Evolutionary conservation across 345 rosid genomes (phyloP).

Genomic region (Capsella bursapastoris): DNA sequence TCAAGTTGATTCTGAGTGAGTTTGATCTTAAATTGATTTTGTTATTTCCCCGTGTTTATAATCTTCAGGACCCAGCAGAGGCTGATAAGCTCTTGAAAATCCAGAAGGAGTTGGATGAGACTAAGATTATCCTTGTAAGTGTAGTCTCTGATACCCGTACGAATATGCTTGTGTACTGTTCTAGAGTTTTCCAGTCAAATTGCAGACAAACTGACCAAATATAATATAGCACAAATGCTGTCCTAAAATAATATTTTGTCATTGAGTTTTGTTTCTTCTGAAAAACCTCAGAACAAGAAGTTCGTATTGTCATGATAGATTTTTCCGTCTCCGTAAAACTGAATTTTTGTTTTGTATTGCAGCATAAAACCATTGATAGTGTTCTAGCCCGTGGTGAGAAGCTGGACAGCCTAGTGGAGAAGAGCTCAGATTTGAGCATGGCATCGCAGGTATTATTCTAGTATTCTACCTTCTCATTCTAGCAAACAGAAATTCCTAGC

Average conservation of each 20-base stretch:
- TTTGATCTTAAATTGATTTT: slow-evolving; percentile 11
- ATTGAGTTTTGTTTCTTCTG: background rate
- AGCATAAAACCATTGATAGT: slow-evolving; percentile 99
- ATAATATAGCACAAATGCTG: background rate
- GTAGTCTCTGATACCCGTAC: background rate
- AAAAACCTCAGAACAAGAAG: background rate
- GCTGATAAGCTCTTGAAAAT: slow-evolving; percentile 96
- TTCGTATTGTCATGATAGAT: background rate
- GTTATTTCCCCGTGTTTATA: slow-evolving; percentile 4
- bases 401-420: slow-evolving; percentile 95
- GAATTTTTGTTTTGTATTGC: slow-evolving; percentile 30
- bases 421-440: slow-evolving; percentile 96
- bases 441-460: slow-evolving; percentile 79
- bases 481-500: background rate
- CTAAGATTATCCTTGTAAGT: slow-evolving; percentile 97
- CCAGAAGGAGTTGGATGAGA: slow-evolving; percentile 98
- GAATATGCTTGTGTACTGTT: background rate
- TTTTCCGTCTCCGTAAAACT: background rate
- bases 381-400: slow-evolving; percentile 97
- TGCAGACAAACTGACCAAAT: background rate
- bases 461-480: background rate
- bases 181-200: background rate
- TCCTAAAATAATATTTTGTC: slow-evolving; percentile 28
- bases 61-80: slow-evolving; percentile 92
- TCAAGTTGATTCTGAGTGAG: slow-evolving; percentile 11